Base-by-base conservation (phyloP, 2,329 filamentous ascomycete species). In the Diplodia sapinea region DNA sequence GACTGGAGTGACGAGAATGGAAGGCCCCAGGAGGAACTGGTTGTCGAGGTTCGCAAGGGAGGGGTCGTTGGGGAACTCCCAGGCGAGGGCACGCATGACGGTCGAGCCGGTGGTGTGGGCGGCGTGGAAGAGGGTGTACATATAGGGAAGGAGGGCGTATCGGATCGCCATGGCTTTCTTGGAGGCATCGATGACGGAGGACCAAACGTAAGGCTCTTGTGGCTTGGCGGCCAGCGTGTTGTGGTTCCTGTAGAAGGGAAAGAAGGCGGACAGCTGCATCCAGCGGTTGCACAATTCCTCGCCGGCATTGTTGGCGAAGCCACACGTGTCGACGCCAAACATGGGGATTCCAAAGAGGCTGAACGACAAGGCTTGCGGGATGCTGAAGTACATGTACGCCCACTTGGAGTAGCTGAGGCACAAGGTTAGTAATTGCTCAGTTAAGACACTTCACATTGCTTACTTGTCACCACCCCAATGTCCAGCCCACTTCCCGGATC, bases 181-280 rank as follows among this genome's bases (percentile, higher is more conserved):
- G n/a, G 85, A 83, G 0, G 91, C 89, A 4, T 87, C 84, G 2
- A 85, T 84, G 1, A 93, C 91, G 1, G 84, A 85, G 3, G 80
- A 80, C 91, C 91, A 93, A 17, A 51, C 43, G 73, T 91, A 94
- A 0, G 90, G 89, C 77, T 94, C 91, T 74, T 94, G 91, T 0
- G 85, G 75, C 62, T 83, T 83, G 12, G 87, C 85, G 0, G 82
- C 84, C 1, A 90, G 79, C 3, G 80, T 81, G 73, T 93, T 93
- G 81, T 94, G 91, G 78, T 93, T 93, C 31, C 90, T 84, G 79
- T 92, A 92, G 79, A 93, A 92, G 7, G 90, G 89, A 80, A 92
- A 92, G 82, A 93, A 92, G 12, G 89, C 89, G 0, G 83, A 86
- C 1, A 91, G 82, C 73, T 90, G 87, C 88, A 91, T 90, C 89